A percentile compares a stretch with the other conserved stretches of the same genome.
phyloP scores from a whole-genome alignment of 768 basidiomycete genomes.

The Amanita subjunquillea region DNA sequence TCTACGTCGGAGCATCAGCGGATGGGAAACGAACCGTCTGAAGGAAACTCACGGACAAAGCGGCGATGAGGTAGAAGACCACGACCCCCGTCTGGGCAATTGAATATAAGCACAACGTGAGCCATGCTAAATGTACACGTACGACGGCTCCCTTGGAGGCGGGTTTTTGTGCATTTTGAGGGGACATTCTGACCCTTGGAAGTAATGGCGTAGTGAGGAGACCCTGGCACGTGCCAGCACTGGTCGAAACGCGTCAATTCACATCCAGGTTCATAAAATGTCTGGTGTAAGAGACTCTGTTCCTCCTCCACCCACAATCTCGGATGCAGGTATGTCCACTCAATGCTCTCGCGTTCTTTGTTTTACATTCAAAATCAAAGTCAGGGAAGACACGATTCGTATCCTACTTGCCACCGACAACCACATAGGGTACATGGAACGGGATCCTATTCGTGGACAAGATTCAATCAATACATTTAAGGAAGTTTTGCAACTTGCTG shows the following conservation, averaged over 20 bases:
- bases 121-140: constrained; percentile 20
- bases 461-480: constrained; percentile 94
- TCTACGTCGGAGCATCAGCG: constrained; percentile 30
- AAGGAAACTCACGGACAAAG: constrained; percentile 59
- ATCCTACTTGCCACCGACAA: constrained; percentile 94
- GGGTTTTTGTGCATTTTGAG: constrained; percentile 18
- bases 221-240: constrained; percentile 8
- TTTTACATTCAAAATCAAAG: constrained; percentile 18
- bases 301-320: constrained; percentile 4
- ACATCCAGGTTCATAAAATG: neutral
- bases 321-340: constrained; percentile 12
- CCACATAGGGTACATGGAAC: constrained; percentile 90
- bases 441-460: constrained; percentile 89
- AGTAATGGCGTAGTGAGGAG: neutral
- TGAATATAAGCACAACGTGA: neutral
- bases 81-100: constrained; percentile 56
- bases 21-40: neutral
- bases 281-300: constrained; percentile 1
- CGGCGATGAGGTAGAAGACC: constrained; percentile 82
- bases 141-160: neutral
- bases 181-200: constrained; percentile 11
- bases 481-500: constrained; percentile 87
- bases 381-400: constrained; percentile 56
- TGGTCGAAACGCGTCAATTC: neutral
- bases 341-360: neutral